Evolutionary conservation across 805 yeast species (phyloP), one percentile per base, ranked within the genome.

Genomic region (Pichia cephalocereana): DNA sequence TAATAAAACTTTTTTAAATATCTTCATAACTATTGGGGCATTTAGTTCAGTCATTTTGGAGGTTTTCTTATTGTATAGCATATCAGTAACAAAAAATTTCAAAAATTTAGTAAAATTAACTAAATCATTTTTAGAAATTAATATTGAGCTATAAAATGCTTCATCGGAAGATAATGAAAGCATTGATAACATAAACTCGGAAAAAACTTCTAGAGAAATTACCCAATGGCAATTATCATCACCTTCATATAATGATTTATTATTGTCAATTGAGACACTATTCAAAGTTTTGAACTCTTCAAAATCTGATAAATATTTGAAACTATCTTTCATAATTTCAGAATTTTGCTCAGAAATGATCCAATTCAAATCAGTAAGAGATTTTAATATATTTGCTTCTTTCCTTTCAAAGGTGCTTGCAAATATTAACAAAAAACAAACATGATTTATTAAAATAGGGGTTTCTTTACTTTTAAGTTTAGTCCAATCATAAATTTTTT

Each of bases 311-410:
- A 48, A 37, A 3, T 23, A 41, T 8, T 26, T 5, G 18, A 40
- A 41, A 17, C 45, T 41, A 6, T 11, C 6, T 12, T 9, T 23
- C 11, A 44, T 30, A 4, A 44, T 30, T 26, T 17, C 18, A 2
- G 32, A 18, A n/a, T 17, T 37, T 8, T 45, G n/a, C 15, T 41
- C 46, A 14, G 32, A 32, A 4, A 48, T 31, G 11, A 48, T 37
- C 51, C 51, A 48, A 18, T 48, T 41, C 7, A 45, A n/a, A 15
- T 37, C 46, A 14, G 45, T 7, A 19, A 32, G n/a, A 14, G 32
- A 8, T 17, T 42, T 45, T 7, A 48, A 18, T 12, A 42, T 8
- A 17, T 26, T 39, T 9, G 42, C 34, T 9, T 32, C 7, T 11
- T 45, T 45, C 7, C 18, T 18, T 6, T 18, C 26, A n/a, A 48